Evolutionary conservation across 176 grass and related monocot genomes (phyloP).

Genomic region (Cocos nucifera): DNA sequence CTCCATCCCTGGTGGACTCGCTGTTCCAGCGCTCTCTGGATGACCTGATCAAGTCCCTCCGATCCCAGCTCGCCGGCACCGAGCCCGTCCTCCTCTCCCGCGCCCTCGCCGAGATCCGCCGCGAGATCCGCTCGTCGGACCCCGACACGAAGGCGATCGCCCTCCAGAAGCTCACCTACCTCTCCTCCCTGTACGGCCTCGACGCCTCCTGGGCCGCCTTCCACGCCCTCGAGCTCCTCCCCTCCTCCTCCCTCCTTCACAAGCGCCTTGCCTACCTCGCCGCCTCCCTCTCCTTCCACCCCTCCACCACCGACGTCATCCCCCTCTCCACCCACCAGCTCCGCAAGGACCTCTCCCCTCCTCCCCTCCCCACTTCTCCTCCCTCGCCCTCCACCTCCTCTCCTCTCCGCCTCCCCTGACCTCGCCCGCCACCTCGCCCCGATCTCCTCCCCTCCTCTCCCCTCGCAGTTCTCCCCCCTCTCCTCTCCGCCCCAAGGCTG

Average conservation of each 20-base stretch:
- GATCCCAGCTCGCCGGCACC: conserved; percentile 35
- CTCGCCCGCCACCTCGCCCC: conserved; percentile 52
- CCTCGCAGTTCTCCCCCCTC: conserved; percentile 14
- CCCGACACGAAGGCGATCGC: conserved; percentile 49
- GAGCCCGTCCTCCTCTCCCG: conserved; percentile 38
- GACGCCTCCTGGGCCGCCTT: conserved; percentile 63
- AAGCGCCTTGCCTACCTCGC: conserved; percentile 81
- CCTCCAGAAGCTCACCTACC: conserved; percentile 86
- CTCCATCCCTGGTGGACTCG: conserved; percentile 50
- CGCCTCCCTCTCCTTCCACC: conserved; percentile 67
- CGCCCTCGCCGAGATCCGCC: conserved; percentile 77
- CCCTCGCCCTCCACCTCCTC: conserved; percentile 49
- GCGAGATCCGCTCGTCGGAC: conserved; percentile 71
- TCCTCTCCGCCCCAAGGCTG: conserved; percentile 36
- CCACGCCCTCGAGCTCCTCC: conserved; percentile 76
- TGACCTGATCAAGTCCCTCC: conserved; percentile 69
- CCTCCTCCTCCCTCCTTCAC: conserved; percentile 45
- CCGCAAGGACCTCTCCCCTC: conserved; percentile 64
- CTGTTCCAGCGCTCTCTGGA: conserved; percentile 87
- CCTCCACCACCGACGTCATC: conserved; percentile 65
- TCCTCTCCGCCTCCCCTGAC: conserved; percentile 57
- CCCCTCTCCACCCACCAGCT: conserved; percentile 74
- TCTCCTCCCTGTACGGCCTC: conserved; percentile 55
- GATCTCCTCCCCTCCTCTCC: conserved; percentile 60
- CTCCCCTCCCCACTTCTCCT: conserved; percentile 25